Evolutionary conservation across 108 stramenopile species (phyloP).

Genomic region (Cyclostephanos tholiformis): DNA sequence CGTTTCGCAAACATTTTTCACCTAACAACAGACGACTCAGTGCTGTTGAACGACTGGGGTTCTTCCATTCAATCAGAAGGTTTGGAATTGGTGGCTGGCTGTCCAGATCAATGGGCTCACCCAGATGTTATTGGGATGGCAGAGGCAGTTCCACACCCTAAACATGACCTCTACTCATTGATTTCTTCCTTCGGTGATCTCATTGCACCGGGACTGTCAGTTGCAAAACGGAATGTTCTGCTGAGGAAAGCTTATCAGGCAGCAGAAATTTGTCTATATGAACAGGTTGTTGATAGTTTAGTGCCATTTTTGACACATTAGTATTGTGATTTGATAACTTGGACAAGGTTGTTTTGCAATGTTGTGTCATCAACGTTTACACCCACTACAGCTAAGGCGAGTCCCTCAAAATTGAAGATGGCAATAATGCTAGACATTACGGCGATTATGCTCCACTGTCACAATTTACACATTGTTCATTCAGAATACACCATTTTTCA

Average conservation of each 20-base stretch:
- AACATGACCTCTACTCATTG: conserved; percentile 16
- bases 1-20: conserved; percentile 13
- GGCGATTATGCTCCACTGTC: conserved; percentile 46
- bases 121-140: conserved; percentile 1
- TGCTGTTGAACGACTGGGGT: conserved; percentile 2
- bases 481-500: too few species aligned
- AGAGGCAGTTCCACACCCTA: conserved; percentile 9
- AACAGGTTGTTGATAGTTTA: conserved; percentile 4
- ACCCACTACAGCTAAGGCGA: conserved; percentile 29
- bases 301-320: conserved; percentile 5
- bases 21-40: conserved; percentile 8
- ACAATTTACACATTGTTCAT: not conserved
- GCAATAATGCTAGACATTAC: conserved; percentile 54
- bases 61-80: conserved; percentile 12
- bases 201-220: conserved; percentile 13
- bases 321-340: conserved; percentile 15
- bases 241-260: conserved; percentile 10
- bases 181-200: conserved; percentile 16
- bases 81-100: conserved; percentile 13
- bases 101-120: conserved; percentile 13
- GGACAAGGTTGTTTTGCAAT: not conserved
- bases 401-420: conserved; percentile 61
- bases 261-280: conserved; percentile 6
- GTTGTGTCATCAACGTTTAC: conserved; percentile 12
- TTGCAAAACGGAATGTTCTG: conserved; percentile 6